Base-by-base conservation (phyloP, 73 alveolate genomes). In the Breviolum minutum region DNA sequence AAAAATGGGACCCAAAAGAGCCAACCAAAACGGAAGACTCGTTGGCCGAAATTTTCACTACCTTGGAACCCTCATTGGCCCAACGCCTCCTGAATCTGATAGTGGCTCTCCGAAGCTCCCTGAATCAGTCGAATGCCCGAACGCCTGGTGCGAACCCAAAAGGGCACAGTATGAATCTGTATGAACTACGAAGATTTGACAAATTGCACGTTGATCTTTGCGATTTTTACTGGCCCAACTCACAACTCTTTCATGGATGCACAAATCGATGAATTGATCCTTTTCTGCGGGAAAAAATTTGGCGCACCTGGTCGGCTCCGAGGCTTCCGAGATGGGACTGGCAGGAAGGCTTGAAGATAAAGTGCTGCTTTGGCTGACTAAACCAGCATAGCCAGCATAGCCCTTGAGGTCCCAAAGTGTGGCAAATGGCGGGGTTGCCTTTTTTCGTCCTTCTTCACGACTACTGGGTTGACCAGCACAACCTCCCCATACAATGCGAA, bases 381-480 rank as follows among this genome's bases (percentile, higher is more conserved):
- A 60, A 54, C 92, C 92, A 19, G 74, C 92, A 83, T 48, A 83
- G 48, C 92, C 92, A 19, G 74, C 92, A 83, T 48, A 83, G 48
- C 92, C 92, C 73, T 60, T 69, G 17, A 19, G 70, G 92, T 83
- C 92, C 74, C 54, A 16, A 19, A 54, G 74, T 0, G 74, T 83
- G 17, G 73, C 14, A 60, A 54, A 83, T 7, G 8, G 92, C 74
- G 88, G 63, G 11, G 54, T 40, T 40, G 88, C 63, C 69, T 54
- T 83, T 54, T 48, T 30, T 10, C 74, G 60, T 54, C 74, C 73
- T 19, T 83, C 92, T 17, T 6, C 74, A 16, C 70, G 73, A 60
- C 16, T 48, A 73, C 92, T 83, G 92, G 92, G 92, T 16, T 60
- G 70, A 7, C 92, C 92, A 24, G 92, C 92, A 22, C 92, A 83